Conservation (phyloP, 805 yeast species). For the Diddensiella transvaalensis region DNA sequence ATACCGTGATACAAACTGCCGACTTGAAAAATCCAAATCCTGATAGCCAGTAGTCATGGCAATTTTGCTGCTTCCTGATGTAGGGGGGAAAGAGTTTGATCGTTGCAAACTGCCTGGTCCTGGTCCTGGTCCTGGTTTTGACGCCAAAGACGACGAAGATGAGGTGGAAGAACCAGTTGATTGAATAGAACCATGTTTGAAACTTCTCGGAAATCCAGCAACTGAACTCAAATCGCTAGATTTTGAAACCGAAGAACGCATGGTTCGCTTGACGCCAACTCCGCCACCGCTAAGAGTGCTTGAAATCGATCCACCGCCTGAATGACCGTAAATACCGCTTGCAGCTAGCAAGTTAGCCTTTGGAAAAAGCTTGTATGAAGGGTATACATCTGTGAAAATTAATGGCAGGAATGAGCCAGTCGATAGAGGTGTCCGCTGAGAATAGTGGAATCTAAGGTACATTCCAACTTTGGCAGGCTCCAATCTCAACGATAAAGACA, state of each 20-base stretch:
- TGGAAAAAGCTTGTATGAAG: slow-evolving; percentile 56
- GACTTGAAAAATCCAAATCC: slow-evolving; percentile 41
- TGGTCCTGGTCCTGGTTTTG: background rate
- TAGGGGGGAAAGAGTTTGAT: slow-evolving; percentile 37
- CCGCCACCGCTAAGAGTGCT: background rate
- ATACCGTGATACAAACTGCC: slow-evolving; percentile 33
- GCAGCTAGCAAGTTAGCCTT: slow-evolving; percentile 52
- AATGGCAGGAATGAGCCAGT: slow-evolving; percentile 64
- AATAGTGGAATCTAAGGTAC: slow-evolving; percentile 40
- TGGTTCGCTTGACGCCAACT: slow-evolving; percentile 1
- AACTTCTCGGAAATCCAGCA: background rate
- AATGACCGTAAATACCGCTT: slow-evolving; percentile 37
- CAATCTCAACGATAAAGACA: slow-evolving; percentile 57
- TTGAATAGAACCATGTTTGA: background rate
- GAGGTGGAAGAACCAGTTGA: slow-evolving; percentile 7
- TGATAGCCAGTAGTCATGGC: slow-evolving; percentile 44
- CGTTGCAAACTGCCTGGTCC: slow-evolving; percentile 23
- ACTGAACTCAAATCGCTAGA: slow-evolving; percentile 2
- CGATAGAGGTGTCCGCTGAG: slow-evolving; percentile 53
- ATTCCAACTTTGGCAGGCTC: slow-evolving; percentile 60
- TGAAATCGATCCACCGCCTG: background rate
- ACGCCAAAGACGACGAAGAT: slow-evolving; percentile 10
- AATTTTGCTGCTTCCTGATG: slow-evolving; percentile 14
- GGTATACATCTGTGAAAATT: slow-evolving; percentile 55
- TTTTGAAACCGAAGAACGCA: slow-evolving; percentile 8